Percentiles rank a stretch among this genome's conserved stretches.
Conservation (phyloP, 768 basidiomycete genomes). For the Boletus sp. region DNA sequence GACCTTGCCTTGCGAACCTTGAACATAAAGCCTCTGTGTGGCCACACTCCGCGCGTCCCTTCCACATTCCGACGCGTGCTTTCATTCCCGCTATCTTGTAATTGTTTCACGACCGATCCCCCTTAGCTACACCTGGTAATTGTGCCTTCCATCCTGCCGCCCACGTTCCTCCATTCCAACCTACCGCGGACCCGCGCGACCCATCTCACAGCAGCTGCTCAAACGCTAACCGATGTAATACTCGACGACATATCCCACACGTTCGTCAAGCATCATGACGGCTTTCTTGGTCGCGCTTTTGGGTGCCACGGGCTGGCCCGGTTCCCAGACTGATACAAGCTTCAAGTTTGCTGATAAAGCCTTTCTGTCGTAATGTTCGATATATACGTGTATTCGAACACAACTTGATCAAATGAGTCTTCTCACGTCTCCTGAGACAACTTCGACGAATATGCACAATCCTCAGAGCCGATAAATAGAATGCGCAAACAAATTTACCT, state of each 20-base stretch:
- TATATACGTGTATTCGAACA: too few species aligned
- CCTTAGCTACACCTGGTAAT: conserved; percentile 91
- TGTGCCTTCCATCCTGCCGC: conserved; percentile 79
- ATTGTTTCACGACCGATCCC: not conserved
- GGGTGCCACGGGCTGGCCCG: conserved; percentile 6
- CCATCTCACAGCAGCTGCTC: conserved; percentile 70
- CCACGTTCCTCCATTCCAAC: conserved; percentile 83
- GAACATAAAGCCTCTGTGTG: conserved; percentile 95
- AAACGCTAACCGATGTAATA: conserved; percentile 80
- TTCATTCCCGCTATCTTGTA: conserved; percentile 39
- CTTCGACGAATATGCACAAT: too few species aligned
- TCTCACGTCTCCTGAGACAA: too few species aligned
- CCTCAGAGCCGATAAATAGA: too few species aligned
- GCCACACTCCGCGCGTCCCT: conserved; percentile 36
- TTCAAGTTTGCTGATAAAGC: too few species aligned
- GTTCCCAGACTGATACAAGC: too few species aligned
- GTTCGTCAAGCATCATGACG: conserved; percentile 88
- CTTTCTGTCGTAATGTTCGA: too few species aligned
- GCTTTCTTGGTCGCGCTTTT: conserved; percentile 86
- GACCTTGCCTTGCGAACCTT: conserved; percentile 91
- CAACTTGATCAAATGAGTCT: too few species aligned
- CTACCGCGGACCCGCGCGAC: conserved; percentile 69
- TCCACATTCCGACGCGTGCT: conserved; percentile 42
- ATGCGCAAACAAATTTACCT: too few species aligned
- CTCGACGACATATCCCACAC: conserved; percentile 83